A percentile compares a stretch with the other conserved stretches of the same genome.
phyloP scores from a whole-genome alignment of 176 grass and related monocot species.

The Oryza nivara region DNA sequence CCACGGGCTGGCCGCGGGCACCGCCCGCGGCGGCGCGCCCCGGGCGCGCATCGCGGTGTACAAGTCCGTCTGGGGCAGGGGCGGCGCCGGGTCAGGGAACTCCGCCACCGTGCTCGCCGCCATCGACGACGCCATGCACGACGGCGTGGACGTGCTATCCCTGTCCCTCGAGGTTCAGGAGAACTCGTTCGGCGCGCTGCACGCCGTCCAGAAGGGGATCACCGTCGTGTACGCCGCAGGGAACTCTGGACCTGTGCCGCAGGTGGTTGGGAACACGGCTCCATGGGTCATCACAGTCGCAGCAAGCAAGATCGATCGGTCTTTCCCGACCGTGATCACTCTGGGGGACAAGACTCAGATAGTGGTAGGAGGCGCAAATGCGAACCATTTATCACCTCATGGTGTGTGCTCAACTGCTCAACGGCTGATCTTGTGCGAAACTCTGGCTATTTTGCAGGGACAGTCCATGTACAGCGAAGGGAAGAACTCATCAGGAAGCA shows the following conservation, averaged over 20 bases:
- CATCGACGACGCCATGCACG: slow-evolving; percentile 46
- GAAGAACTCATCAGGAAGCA: slow-evolving; percentile 18
- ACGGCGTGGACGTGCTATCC: slow-evolving; percentile 33
- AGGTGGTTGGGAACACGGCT: neutral
- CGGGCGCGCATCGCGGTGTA: slow-evolving; percentile 30
- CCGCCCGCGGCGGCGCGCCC: slow-evolving; percentile 24
- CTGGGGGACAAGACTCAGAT: slow-evolving; percentile 40
- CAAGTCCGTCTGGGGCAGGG: neutral
- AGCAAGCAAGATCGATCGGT: slow-evolving; percentile 41
- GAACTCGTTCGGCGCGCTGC: slow-evolving; percentile 27
- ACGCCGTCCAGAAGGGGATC: slow-evolving; percentile 43
- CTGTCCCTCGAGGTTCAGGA: neutral
- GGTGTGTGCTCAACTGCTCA: neutral
- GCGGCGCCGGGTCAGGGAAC: neutral
- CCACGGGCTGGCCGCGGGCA: neutral
- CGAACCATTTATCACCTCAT: neutral
- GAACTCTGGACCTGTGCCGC: neutral
- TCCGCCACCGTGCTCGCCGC: slow-evolving; percentile 30
- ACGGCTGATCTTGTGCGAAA: neutral
- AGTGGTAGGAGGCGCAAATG: slow-evolving; percentile 6
- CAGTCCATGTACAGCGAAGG: slow-evolving; percentile 29
- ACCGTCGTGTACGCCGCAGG: neutral
- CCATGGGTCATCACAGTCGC: slow-evolving; percentile 47
- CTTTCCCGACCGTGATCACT: slow-evolving; percentile 24
- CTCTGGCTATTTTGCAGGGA: slow-evolving; percentile 31